Conservation (phyloP, 371 early-diverging fungal species). For the Basidiobolus heterosporus region DNA sequence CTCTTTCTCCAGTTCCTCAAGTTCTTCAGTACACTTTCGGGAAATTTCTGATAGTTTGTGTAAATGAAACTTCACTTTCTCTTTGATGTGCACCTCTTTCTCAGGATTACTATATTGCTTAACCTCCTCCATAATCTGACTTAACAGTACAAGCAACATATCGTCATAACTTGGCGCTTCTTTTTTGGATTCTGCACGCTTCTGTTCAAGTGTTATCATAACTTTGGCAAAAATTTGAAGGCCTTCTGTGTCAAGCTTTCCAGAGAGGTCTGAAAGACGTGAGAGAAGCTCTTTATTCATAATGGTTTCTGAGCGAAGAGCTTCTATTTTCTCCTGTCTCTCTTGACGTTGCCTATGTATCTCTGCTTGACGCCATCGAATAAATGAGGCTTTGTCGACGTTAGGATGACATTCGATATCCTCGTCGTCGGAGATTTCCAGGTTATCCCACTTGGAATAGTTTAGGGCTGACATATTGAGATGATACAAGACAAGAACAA, state of each 20-base stretch:
- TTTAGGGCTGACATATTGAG: conserved; percentile 19
- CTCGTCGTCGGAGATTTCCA: conserved; percentile 90
- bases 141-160: conserved; percentile 4
- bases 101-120: neutral
- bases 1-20: conserved; percentile 5
- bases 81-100: conserved; percentile 1
- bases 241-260: too few species aligned
- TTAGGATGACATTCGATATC: conserved; percentile 93
- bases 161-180: conserved; percentile 4
- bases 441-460: conserved; percentile 92
- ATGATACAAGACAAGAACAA: neutral
- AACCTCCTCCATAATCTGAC: conserved; percentile 3
- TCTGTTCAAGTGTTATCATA: too few species aligned
- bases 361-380: conserved; percentile 79
- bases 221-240: too few species aligned
- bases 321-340: conserved; percentile 50
- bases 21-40: conserved; percentile 3
- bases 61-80: conserved; percentile 2
- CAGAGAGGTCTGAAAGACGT: too few species aligned
- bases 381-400: conserved; percentile 86
- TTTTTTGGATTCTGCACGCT: too few species aligned
- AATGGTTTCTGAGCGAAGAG: neutral
- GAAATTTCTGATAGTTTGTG: conserved; percentile 2
- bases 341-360: conserved; percentile 77
- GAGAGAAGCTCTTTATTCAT: conserved; percentile 2